Conservation (phyloP, 2,329 filamentous ascomycete genomes). For the Venturia effusa region DNA sequence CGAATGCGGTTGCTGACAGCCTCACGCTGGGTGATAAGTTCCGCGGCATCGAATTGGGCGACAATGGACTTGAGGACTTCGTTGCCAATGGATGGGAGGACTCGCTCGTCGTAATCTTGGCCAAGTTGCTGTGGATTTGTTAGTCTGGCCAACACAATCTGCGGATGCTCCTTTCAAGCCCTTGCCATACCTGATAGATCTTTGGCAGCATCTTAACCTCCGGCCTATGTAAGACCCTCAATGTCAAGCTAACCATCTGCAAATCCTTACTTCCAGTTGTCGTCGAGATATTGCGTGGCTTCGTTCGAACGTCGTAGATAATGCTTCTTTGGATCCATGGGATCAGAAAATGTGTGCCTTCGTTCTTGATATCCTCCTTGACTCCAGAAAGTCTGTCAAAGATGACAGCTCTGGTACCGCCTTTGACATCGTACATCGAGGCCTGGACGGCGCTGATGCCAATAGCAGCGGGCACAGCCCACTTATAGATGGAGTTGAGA, state of each 20-base stretch:
- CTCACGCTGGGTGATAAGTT: constrained; percentile 93
- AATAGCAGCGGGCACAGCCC: constrained; percentile 62
- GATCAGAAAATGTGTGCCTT: constrained; percentile 92
- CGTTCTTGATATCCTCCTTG: constrained; percentile 83
- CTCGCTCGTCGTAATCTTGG: constrained; percentile 80
- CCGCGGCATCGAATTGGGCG: constrained; percentile 42
- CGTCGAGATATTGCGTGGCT: constrained; percentile 93
- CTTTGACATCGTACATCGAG: constrained; percentile 93
- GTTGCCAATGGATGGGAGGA: constrained; percentile 43
- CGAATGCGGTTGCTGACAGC: constrained; percentile 93
- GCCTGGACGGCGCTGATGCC: constrained; percentile 59
- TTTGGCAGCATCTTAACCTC: constrained; percentile 87
- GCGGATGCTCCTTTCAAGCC: neutral
- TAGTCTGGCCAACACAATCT: constrained; percentile 12
- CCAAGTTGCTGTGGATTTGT: constrained; percentile 69
- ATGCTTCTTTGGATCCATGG: constrained; percentile 94
- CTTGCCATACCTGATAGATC: constrained; percentile 79
- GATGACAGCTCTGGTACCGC: constrained; percentile 90
- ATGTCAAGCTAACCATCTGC: constrained; percentile 98
- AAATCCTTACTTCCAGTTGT: constrained; percentile 97
- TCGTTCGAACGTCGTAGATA: constrained; percentile 93
- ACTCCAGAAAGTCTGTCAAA: constrained; percentile 91
- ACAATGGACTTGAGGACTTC: constrained; percentile 45
- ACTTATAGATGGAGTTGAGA: constrained; percentile 52
- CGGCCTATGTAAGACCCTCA: constrained; percentile 88